These are phyloP conservation scores for Neostapfia colusana DNA, from an alignment of 176 grass and related monocot genomes.

Conservation along the genomic window DNA sequence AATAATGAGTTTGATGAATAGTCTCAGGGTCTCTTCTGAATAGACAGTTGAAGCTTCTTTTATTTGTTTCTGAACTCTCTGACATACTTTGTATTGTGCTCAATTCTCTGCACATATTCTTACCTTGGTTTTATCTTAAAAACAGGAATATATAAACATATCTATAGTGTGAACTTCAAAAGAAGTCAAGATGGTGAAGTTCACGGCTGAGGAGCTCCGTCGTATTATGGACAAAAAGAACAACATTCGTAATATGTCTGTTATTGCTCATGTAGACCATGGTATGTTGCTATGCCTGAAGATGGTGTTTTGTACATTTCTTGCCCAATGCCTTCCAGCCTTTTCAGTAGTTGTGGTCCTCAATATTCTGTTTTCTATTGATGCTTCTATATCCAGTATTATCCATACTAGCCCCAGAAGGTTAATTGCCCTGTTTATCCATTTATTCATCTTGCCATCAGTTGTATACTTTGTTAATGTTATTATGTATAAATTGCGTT, in stretches of 20 bases:
- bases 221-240: no score
- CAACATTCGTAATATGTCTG: no score
- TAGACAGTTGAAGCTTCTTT: neutral
- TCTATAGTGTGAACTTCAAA: constrained; percentile 29
- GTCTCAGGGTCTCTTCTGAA: neutral
- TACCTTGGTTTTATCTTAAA: neutral
- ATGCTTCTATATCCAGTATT: neutral
- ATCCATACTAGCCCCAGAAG: neutral
- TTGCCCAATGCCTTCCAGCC: neutral
- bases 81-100: neutral
- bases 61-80: neutral
- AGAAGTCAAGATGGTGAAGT: constrained; percentile 67
- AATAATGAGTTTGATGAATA: neutral
- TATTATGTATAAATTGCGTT: neutral
- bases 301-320: neutral
- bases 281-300: constrained; percentile 31
- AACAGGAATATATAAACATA: constrained; percentile 7
- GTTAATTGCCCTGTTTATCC: neutral
- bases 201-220: no score
- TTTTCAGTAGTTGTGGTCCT: neutral
- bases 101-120: neutral
- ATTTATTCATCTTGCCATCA: neutral
- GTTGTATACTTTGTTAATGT: neutral
- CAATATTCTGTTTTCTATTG: neutral
- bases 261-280: constrained; percentile 70